Evolutionary conservation across 1,284 basidiomycete species (phyloP), one percentile per base, ranked within the genome.

Genomic region (Laetiporus sulphureus): DNA sequence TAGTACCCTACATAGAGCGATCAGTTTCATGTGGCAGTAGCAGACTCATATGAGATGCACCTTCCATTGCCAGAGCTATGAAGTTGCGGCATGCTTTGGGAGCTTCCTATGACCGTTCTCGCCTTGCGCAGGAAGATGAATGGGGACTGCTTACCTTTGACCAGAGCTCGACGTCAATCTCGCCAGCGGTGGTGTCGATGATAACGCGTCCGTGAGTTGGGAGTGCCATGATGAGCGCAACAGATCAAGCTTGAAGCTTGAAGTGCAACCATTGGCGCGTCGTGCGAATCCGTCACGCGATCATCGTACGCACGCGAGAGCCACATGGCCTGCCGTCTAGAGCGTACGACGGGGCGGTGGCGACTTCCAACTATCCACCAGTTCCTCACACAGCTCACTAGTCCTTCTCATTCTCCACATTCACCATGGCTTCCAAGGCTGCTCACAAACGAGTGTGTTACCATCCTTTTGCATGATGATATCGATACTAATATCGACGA

Each of bases 141-240:
- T 5, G 40, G n/a, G 29, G 6, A 30, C 5, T 12, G 49, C 61
- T 15, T 45, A 85, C 87, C 67, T 91, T 92, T 15, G 90, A 79
- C 92, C 94, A 99, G 41, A 99, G 70, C 59, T 98, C 95, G 36
- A 98, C 83, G 58, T 94, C 91, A 35, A 96, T 83, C 57, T 95
- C 91, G 16, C 92, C 93, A 11, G 79, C 83, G 1, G 91, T 92
- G 0, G 95, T 98, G 48, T 91, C 79, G 36, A 99, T 72, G 31
- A 96, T 79, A 40, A 96, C 86, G 48, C 87, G 82, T 46, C 91
- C 92, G 43, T 81, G 75, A 0, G 91, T 91, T 16, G 91, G 85
- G 33, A 90, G 69, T 21, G 85, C 77, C 84, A 87, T 86, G 18
- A 20, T 31, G 3, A 34, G n/a, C n/a, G n/a, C n/a, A n/a, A n/a